Evolutionary conservation across 805 yeast species (phyloP).

Genomic region (Barnettozyma botsteinii): DNA sequence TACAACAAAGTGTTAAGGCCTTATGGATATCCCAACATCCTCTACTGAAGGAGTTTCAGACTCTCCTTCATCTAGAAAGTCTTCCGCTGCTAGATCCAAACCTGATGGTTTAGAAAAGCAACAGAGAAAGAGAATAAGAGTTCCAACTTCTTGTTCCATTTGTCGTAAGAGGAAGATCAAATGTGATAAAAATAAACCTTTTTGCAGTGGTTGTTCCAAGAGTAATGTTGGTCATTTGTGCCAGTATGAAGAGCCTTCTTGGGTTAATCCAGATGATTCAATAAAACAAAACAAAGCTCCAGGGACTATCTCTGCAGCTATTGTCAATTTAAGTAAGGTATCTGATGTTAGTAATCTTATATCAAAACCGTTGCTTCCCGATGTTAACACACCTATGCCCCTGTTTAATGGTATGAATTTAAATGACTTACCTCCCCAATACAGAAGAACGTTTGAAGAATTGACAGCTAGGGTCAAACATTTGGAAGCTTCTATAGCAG

Average conservation of each 20-base stretch:
- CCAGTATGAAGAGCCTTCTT: constrained; percentile 49
- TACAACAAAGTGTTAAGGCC: too few relatives aligned
- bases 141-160: constrained; percentile 41
- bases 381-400: neutral
- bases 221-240: constrained; percentile 53
- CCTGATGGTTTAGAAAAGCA: constrained; percentile 3
- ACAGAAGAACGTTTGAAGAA: constrained; percentile 22
- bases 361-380: neutral
- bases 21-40: too few relatives aligned
- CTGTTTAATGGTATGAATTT: constrained; percentile 2
- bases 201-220: constrained; percentile 48
- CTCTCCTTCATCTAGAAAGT: too few relatives aligned
- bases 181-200: constrained; percentile 45
- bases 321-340: too few relatives aligned
- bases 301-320: neutral
- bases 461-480: constrained; percentile 39
- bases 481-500: constrained; percentile 40
- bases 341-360: constrained; percentile 1
- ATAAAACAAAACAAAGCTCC: neutral
- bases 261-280: constrained; percentile 48
- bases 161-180: constrained; percentile 44
- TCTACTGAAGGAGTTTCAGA: too few relatives aligned
- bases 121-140: constrained; percentile 26
- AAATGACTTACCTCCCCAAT: constrained; percentile 7
- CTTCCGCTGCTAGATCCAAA: neutral